Base-by-base conservation (phyloP, 2,329 filamentous ascomycete genomes). In the Aotearoamyces nothofagi region DNA sequence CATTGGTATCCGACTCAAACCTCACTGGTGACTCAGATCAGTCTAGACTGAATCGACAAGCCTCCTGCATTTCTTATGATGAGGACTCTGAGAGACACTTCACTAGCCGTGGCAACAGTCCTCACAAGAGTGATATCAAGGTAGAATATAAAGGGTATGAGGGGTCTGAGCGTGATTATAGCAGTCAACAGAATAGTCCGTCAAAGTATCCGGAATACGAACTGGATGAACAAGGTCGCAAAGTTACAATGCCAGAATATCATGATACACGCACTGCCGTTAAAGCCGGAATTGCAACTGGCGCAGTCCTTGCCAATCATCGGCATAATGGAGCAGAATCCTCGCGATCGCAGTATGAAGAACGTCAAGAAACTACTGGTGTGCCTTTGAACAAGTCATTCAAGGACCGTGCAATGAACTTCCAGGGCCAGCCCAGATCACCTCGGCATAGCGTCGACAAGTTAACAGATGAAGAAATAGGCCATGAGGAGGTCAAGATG, bases 1-100 rank as follows among this genome's bases (percentile, higher is more conserved):
- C 86, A 10, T 60, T 96, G 5, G 58, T 76, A 2, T 78, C 90
- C 42, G 82, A 84, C 11, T 87, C 83, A 0, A 68, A 77, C 9
- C 49, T 93, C 30, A 86, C 72, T 3, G 58, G 55, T 9, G 55
- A 56, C 14, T 11, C 59, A 64, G 36, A 61, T 66, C 15, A 35
- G 32, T 3, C 40, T 13, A 17, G 44, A 10, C 39, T 37, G 19
- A 40, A 46, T 27, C 42, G 47, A 9, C 40, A 43, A 39, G 43
- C 25, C 24, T 50, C 46, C 5, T 42, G 43, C 33, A 44, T 42
- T 8, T 51, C 48, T 3, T 51, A 38, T 24, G 48, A 50, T n/a
- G 47, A 48, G 30, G 43, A 39, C 11, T 47, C 47, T 28, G 45
- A 41, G 47, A 45, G 35, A 28, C 41, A 46, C 7, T 51, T 50